Percentiles rank a stretch among this genome's conserved stretches.
These are phyloP conservation scores for Atkinsonella hypoxylon DNA, from an alignment of 2,329 filamentous ascomycete species.

Conservation along the genomic window DNA sequence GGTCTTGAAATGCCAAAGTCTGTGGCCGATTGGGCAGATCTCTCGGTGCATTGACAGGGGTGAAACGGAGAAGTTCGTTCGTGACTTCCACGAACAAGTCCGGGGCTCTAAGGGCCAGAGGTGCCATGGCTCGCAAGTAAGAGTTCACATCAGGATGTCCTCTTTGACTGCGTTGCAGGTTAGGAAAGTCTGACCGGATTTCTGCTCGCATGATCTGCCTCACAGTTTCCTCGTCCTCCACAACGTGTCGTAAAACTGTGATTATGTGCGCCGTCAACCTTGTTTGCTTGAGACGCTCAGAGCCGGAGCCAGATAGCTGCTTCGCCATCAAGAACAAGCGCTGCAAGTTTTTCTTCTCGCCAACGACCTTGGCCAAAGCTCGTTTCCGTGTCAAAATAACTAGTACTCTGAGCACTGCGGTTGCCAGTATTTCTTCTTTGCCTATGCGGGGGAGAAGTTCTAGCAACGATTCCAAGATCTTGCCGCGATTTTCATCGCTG, in stretches of 20 bases:
- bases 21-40: slow-evolving; percentile 20
- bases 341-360: slow-evolving; percentile 81
- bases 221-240: slow-evolving; percentile 86
- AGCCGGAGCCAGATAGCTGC: slow-evolving; percentile 70
- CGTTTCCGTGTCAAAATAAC: slow-evolving; percentile 79
- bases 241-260: slow-evolving; percentile 78
- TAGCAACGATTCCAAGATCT: slow-evolving; percentile 65
- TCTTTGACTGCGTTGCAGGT: slow-evolving; percentile 35
- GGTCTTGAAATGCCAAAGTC: slow-evolving; percentile 27
- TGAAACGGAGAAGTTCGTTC: slow-evolving; percentile 70
- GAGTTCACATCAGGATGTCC: slow-evolving; percentile 51
- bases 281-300: slow-evolving; percentile 53
- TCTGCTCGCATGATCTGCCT: slow-evolving; percentile 87
- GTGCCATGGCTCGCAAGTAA: slow-evolving; percentile 67
- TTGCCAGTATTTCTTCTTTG: slow-evolving; percentile 74
- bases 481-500: slow-evolving; percentile 51
- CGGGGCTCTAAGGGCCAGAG: slow-evolving; percentile 69
- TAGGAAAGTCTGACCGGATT: slow-evolving; percentile 67
- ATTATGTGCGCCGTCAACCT: slow-evolving; percentile 54
- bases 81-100: slow-evolving; percentile 79
- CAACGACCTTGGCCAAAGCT: slow-evolving; percentile 60
- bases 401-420: slow-evolving; percentile 71
- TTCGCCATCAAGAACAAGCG: slow-evolving; percentile 91
- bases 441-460: slow-evolving; percentile 76
- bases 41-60: slow-evolving; percentile 31